Evolutionary conservation across 2,329 filamentous ascomycete species (phyloP).

Genomic region (Scopulariopsis brevicaulis): DNA sequence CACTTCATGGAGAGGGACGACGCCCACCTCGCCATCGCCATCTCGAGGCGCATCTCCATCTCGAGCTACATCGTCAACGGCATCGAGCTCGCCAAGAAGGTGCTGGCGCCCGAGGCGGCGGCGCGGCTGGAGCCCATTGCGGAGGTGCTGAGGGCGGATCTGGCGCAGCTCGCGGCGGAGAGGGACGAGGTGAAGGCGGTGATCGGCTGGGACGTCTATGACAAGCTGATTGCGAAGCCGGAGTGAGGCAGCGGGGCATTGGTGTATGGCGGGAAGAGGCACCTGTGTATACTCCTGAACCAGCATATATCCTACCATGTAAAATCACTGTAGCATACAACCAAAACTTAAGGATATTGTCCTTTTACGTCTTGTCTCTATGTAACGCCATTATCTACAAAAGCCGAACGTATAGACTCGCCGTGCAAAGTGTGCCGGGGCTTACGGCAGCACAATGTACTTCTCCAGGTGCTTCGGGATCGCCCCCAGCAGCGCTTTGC

Average conservation of each 20-base stretch:
- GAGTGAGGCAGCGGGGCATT: background rate
- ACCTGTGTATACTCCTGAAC: background rate
- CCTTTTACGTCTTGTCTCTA: background rate
- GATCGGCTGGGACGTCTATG: slow-evolving; percentile 7
- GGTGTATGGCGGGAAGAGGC: background rate
- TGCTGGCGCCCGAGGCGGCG: slow-evolving; percentile 24
- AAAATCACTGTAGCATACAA: background rate
- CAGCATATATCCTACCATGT: background rate
- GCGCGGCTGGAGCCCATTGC: slow-evolving; percentile 25
- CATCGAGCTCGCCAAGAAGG: slow-evolving; percentile 29
- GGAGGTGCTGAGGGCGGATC: slow-evolving; percentile 22
- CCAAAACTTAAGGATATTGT: background rate
- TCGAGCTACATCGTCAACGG: slow-evolving; percentile 29
- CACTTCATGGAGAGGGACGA: slow-evolving; percentile 11
- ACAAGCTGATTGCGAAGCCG: slow-evolving; percentile 5
- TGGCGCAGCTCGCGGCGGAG: slow-evolving; percentile 17
- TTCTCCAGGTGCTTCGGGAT: slow-evolving; percentile 80
- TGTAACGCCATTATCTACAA: background rate
- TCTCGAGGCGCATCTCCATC: slow-evolving; percentile 19
- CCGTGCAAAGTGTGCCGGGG: no score
- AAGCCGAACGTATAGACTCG: background rate
- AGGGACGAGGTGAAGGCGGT: slow-evolving; percentile 6
- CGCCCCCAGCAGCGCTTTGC: slow-evolving; percentile 70
- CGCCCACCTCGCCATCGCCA: slow-evolving; percentile 21
- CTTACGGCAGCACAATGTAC: slow-evolving; percentile 84